Evolutionary conservation across 2,329 filamentous ascomycete species (phyloP).

Genomic region (Alternaria sp.): DNA sequence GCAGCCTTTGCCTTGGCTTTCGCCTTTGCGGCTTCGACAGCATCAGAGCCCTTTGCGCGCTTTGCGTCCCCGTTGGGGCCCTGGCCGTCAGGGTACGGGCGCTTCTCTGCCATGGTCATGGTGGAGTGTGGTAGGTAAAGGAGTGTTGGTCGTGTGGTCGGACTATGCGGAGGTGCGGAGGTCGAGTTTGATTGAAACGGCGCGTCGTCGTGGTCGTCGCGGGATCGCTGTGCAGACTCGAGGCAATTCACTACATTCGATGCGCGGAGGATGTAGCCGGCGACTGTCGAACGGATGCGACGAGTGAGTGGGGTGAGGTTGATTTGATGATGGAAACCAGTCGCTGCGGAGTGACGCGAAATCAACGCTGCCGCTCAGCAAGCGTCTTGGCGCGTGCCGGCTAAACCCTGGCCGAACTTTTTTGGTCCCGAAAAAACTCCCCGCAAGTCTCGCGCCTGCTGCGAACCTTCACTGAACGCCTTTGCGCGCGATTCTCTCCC

Average conservation of each 20-base stretch:
- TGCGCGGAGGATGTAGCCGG: neutral
- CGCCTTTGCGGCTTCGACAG: conserved; percentile 45
- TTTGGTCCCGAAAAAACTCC: conserved; percentile 43
- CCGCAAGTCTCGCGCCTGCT: conserved; percentile 28
- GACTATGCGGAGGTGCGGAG: conserved; percentile 10
- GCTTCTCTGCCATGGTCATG: conserved; percentile 54
- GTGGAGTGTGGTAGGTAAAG: conserved; percentile 7
- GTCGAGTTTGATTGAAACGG: conserved; percentile 8
- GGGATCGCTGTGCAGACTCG: neutral
- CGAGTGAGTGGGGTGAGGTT: conserved; percentile 3
- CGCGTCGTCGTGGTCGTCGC: conserved; percentile 5
- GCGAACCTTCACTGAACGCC: conserved; percentile 16
- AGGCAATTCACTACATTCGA: neutral
- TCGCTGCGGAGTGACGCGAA: conserved; percentile 29
- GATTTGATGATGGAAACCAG: conserved; percentile 10
- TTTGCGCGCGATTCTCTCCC: conserved; percentile 24
- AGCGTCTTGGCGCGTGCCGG: conserved; percentile 31
- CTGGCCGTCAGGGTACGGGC: conserved; percentile 50
- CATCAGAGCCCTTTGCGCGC: conserved; percentile 51
- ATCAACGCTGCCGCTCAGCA: conserved; percentile 11
- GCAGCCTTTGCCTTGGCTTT: conserved; percentile 47
- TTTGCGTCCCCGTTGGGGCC: conserved; percentile 43
- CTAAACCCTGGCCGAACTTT: conserved; percentile 41
- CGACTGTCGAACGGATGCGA: neutral
- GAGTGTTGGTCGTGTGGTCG: neutral